Evolutionary conservation across 2,329 filamentous ascomycete species (phyloP), one percentile per base, ranked within the genome.

Genomic region (Curvularia spicifera): DNA sequence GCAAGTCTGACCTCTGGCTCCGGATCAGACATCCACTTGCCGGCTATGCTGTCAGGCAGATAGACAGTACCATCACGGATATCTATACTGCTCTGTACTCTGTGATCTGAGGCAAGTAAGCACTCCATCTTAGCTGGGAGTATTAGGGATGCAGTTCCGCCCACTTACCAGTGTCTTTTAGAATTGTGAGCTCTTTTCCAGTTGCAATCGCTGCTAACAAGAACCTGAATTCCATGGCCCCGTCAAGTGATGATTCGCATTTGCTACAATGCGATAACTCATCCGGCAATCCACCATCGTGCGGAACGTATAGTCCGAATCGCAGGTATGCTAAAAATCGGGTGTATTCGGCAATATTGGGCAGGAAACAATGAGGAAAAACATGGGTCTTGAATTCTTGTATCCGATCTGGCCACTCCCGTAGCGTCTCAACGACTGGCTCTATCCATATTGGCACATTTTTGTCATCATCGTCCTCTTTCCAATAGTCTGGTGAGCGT

Each of bases 1-100:
- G 93, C 85, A 24, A 93, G 85, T 28, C 93, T 87, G 51, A 94
- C 88, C 62, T 72, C 71, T 5, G 76, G 70, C 9, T 76, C 73
- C 8, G 64, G 66, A 49, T 77, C 68, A 5, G 71, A 67, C 43
- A 81, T 67, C 59, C 81, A 76, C 3, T 58, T 56, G n/a, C 70
- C 72, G 18, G 81, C 76, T 1, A 76, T 64, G 13, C 61, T 60
- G 29, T 80, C 87, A 81, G 67, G 86, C 80, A 67, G 86, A 86
- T 42, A 81, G 81, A 76, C 85, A 82, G 62, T 56, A 45, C 69
- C 64, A 31, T 66, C 57, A 15, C 65, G 58, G 24, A 77, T 57
- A 18, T 71, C 61, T 15, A 78, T 67, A 4, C 40, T 60, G 13
- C 61, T 63, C 42, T 57, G 60, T 18, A 61, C n/a, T 29, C 65